Base-by-base conservation (phyloP, 768 basidiomycete genomes). In the Mycena galericulata region DNA sequence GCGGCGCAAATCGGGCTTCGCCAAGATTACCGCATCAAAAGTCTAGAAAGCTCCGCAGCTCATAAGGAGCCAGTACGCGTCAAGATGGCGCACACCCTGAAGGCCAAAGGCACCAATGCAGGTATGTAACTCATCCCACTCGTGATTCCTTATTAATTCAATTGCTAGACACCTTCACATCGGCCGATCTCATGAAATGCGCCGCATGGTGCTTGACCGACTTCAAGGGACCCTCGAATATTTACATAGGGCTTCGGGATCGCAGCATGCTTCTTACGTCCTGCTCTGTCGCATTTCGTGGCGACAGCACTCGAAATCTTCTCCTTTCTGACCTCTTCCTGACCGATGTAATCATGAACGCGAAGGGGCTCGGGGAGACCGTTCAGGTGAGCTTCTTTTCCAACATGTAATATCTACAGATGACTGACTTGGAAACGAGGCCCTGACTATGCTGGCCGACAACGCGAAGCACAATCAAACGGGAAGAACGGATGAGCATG, bases 401-500 rank as follows among this genome's bases (percentile, higher is more conserved):
- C n/a, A 26, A 20, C n/a, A 20, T n/a, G n/a, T n/a, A n/a, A n/a
- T n/a, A 26, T 18, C 32, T n/a, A 17, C 24, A 10, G 12, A 7
- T 38, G 17, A 26, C 24, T 40, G 14, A 36, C 14, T 14, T 36
- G 8, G 34, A 36, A 6, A 7, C 15, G 5, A 63, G 80, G 76
- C 77, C 2, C 72, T 81, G 6, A 71, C 66, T 3, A 60, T 77
- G 2, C 54, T 79, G 1, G 69, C 76, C 4, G 71, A 81, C 59
- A 74, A 79, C 60, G 74, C 74, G 17, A 82, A 82, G 65, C 70
- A 75, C 46, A 82, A 81, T 68, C 70, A 74, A 7, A 68, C 60
- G 17, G 80, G 79, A 7, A 71, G 73, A 2, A 62, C 78, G 24
- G 79, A 83, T 45, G 76, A 80, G 50, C 78, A 80, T 56, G 77